phyloP scores from a whole-genome alignment of 208 protist species.

The Angomonas deanei region DNA sequence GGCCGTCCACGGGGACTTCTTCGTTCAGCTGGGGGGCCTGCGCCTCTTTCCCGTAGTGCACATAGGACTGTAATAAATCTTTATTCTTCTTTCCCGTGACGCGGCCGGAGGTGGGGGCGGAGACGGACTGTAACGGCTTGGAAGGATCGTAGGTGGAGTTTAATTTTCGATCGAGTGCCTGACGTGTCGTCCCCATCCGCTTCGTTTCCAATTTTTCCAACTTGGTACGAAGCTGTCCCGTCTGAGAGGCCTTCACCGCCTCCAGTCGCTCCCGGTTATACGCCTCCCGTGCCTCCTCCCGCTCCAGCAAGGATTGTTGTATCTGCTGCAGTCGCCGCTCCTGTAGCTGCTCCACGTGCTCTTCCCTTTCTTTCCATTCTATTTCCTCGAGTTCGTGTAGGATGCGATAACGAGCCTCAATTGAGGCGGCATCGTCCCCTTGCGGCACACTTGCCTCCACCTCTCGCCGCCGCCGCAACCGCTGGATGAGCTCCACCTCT shows the following conservation, averaged over 20 bases:
- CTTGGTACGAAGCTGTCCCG: slow-evolving; percentile 28
- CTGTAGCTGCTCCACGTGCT: slow-evolving; percentile 66
- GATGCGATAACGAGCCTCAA: slow-evolving; percentile 33
- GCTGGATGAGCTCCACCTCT: slow-evolving; percentile 86
- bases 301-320: slow-evolving; percentile 37
- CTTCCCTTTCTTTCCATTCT: slow-evolving; percentile 84
- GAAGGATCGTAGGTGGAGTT: background rate
- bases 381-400: slow-evolving; percentile 79
- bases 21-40: background rate
- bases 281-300: slow-evolving; percentile 63
- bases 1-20: background rate
- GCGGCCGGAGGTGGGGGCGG: background rate
- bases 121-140: background rate
- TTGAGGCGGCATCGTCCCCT: slow-evolving; percentile 41
- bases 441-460: slow-evolving; percentile 60
- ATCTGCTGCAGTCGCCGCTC: slow-evolving; percentile 63
- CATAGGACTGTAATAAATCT: slow-evolving; percentile 45
- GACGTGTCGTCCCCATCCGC: slow-evolving; percentile 22
- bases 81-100: background rate
- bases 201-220: slow-evolving; percentile 49
- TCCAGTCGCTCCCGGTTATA: slow-evolving; percentile 51
- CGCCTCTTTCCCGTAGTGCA: slow-evolving; percentile 26
- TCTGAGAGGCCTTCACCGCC: slow-evolving; percentile 40
- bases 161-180: slow-evolving; percentile 5
- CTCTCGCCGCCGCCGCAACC: slow-evolving; percentile 74